These are phyloP conservation scores for Boletus rubropictus DNA, from an alignment of 768 basidiomycete species.

Conservation along the genomic window DNA sequence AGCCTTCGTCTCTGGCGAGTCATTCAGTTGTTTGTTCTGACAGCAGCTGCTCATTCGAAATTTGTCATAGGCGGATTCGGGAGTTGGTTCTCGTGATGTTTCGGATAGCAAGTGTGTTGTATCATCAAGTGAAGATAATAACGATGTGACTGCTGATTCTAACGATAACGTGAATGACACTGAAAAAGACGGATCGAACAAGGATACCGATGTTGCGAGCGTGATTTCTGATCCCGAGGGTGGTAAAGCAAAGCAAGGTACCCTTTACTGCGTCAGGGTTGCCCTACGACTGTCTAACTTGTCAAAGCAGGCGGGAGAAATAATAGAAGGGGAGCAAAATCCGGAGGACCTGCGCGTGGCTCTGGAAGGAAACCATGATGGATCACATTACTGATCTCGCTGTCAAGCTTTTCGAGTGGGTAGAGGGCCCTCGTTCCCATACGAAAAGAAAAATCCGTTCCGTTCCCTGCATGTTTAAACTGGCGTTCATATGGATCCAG, in stretches of 20 bases:
- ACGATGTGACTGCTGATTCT: slow-evolving; percentile 21
- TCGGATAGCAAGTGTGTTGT: slow-evolving; percentile 24
- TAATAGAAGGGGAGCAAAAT: not conserved
- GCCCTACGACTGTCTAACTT: slow-evolving; percentile 5
- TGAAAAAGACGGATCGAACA: slow-evolving; percentile 26
- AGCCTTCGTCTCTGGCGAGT: slow-evolving; percentile 32
- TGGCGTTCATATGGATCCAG: not conserved
- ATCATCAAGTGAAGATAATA: slow-evolving; percentile 23
- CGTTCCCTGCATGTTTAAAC: too few species aligned
- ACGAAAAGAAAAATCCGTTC: slow-evolving; percentile 1
- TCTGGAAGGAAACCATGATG: not conserved
- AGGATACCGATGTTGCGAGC: slow-evolving; percentile 17
- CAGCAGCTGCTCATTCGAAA: slow-evolving; percentile 28
- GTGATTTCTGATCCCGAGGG: slow-evolving; percentile 21
- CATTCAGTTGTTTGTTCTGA: slow-evolving; percentile 20
- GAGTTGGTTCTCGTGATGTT: slow-evolving; percentile 10
- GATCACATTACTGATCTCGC: not conserved
- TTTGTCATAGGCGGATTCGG: slow-evolving; percentile 13
- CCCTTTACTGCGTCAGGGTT: not conserved
- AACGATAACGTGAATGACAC: slow-evolving; percentile 18
- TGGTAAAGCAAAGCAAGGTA: slow-evolving; percentile 12
- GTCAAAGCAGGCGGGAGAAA: not conserved
- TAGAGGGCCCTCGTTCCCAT: not conserved
- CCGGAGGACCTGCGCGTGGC: not conserved
- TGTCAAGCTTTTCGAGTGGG: slow-evolving; percentile 2